Evolutionary conservation across 1,139 yeast genomes (phyloP), one percentile per base, ranked within the genome.

Genomic region (Barnettozyma hawaiiensis): DNA sequence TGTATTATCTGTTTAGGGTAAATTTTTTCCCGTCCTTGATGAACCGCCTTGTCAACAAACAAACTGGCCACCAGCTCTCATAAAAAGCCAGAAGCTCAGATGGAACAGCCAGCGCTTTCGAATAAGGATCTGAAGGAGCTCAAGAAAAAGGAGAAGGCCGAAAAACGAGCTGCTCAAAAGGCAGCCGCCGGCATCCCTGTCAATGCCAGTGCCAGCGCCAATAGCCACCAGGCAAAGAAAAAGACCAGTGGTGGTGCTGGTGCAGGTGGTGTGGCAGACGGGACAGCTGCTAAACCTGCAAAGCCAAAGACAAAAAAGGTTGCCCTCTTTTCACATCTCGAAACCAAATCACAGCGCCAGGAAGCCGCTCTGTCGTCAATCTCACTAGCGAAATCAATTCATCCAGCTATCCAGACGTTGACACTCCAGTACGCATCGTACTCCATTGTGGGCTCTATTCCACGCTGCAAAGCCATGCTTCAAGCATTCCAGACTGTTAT

Each of bases 71-170:
- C n/a, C n/a, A n/a, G n/a, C n/a, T n/a, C n/a, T n/a, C 16, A 26
- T 26, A 16, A 7, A 14, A 24, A 32, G 22, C 16, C 23, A 32
- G 26, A 7, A 21, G n/a, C 11, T 15, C 22, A 31, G 7, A 42
- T 42, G 45, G 43, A 43, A 23, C 19, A 32, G 12, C 29, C 27
- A 18, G 62, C 67, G 46, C 75, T 84, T 38, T 68, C 87, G 9
- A 85, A 87, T 54, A 89, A 87, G 57, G 95, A 89, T 59, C 71
- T 89, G 51, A 90, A 90, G 61, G 96, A 89, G 55, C 66, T 81
- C 61, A 86, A 87, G 62, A 87, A 89, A 70, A 77, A 79, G 56
- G 96, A 89, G 57, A 90, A 90, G 63, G 92, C 95, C 7, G 95
- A 92, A 37, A 85, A 86, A 61, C 71, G 97, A 62, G 90, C 90